Base-by-base conservation (phyloP, 2,329 filamentous ascomycete species). In the Dryadomyces quercivorus region DNA sequence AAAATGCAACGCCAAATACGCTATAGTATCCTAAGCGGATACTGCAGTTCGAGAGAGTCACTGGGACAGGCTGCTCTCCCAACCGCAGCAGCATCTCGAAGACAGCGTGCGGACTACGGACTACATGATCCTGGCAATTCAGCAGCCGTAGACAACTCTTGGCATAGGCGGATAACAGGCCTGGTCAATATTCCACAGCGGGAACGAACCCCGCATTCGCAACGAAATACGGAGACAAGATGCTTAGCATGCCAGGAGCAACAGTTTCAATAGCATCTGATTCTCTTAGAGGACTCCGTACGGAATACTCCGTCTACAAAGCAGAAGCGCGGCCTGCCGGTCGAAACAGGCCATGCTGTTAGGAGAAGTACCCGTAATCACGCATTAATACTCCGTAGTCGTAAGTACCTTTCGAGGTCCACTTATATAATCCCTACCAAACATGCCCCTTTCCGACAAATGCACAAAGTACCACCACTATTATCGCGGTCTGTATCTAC, bases 1-100 rank as follows among this genome's bases (percentile, higher is more conserved):
- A 52, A 52, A 52, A 46, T 52, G 40, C 18, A 52, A 52, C 51
- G 34, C 22, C 42, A 18, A 16, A 45, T 20, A 36, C 34, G 40
- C 18, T 15, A 15, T 38, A 26, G 13, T 51, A 5, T 40, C 36
- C 3, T 18, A 20, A 44, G 38, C 40, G 40, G 50, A 51, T 38
- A 44, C 42, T 9, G 50, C 36, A 9, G 49, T 26, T 42, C n/a
- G 34, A 22, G 10, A 36, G 26, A 42, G 36, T 22, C 20, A 16
- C 34, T 18, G 40, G 49, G 1, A 50, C 22, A 40, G 18, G 49
- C n/a, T 36, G 48, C 22, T 38, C 10, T 18, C 31, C 31, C 18
- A 38, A 38, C 26, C 31, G 20, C 31, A 50, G 36, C 31, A 10
- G 7, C 18, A 4, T 18, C 48, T 5, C 6, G 26, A 40, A 50